A percentile compares a stretch with the other conserved stretches of the same genome.
Conservation (phyloP, 1,139 yeast genomes). For the Candida tunisiensis region DNA sequence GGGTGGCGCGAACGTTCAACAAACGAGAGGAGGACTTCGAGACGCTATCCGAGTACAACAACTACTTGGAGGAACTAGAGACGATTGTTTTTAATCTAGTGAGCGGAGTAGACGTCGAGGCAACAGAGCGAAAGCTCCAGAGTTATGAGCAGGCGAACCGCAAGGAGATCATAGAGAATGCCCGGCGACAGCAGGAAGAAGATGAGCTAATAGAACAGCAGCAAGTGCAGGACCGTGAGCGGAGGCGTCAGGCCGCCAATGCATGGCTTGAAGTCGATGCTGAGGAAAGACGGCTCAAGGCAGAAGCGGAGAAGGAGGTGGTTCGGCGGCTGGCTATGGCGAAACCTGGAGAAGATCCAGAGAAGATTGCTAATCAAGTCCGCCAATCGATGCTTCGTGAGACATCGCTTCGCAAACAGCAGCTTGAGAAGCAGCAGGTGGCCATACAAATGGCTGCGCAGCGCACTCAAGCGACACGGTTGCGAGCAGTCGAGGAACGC, state of each 20-base stretch:
- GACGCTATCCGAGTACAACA: conserved; percentile 42
- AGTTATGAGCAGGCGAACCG: conserved; percentile 66
- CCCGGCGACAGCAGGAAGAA: conserved; percentile 53
- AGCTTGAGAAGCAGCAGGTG: conserved; percentile 44
- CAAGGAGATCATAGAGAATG: conserved; percentile 59
- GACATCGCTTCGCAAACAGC: conserved; percentile 47
- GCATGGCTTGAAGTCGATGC: conserved; percentile 18
- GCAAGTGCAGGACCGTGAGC: conserved; percentile 52
- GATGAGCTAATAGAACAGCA: conserved; percentile 51
- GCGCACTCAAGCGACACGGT: conserved; percentile 2
- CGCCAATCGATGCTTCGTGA: conserved; percentile 50
- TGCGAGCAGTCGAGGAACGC: not conserved
- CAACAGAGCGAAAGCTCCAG: conserved; percentile 50
- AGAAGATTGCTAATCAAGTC: conserved; percentile 32
- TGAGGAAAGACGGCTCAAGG: conserved; percentile 21
- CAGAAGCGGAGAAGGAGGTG: conserved; percentile 50
- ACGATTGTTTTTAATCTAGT: conserved; percentile 58
- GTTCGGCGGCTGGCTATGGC: conserved; percentile 42
- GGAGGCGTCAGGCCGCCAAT: conserved; percentile 24
- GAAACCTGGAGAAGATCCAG: conserved; percentile 32
- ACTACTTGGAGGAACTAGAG: conserved; percentile 73
- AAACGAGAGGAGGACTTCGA: conserved; percentile 64
- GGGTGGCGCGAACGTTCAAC: conserved; percentile 66
- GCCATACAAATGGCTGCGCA: conserved; percentile 6
- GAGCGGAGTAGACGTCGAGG: conserved; percentile 51